Evolutionary conservation across 805 yeast species (phyloP), one percentile per base, ranked within the genome.

Genomic region (Yarrowia alimentaria): DNA sequence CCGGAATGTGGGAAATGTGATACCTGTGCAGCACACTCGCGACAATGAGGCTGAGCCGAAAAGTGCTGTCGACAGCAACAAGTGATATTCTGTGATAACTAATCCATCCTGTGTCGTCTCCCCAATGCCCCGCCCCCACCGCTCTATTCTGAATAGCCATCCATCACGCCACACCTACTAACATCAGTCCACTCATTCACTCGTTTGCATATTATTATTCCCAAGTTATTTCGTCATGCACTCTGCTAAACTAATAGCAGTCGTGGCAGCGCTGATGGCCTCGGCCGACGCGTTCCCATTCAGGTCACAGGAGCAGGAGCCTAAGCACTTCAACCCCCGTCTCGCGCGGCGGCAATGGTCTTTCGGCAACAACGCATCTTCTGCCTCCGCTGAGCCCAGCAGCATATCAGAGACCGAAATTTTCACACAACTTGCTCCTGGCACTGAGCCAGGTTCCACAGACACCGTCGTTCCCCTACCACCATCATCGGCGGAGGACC

Each of bases 121-220:
- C n/a, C n/a, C n/a, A n/a, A n/a, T n/a, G n/a, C n/a, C n/a, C n/a
- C n/a, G n/a, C n/a, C n/a, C n/a, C n/a, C n/a, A n/a, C n/a, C n/a
- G n/a, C n/a, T n/a, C n/a, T n/a, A n/a, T n/a, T n/a, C n/a, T n/a
- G n/a, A n/a, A n/a, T n/a, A n/a, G n/a, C n/a, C n/a, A n/a, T n/a
- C n/a, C n/a, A n/a, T n/a, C 13, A 6, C 37, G 6, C 24, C 17
- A 32, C 37, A 13, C 25, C 14, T 22, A 37, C 47, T 40, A 40
- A 40, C 47, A 28, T 9, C 33, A 40, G 47, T 28, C 47, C 47
- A 40, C 47, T 40, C 47, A 40, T 40, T 40, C 47, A 40, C 47
- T 40, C 47, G 47, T 40, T 40, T 40, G 32, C 47, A 40, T 40
- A 40, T 40, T 20, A 28, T 40, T 14, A n/a, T 14, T 40, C 25